A percentile compares a stretch with the other conserved stretches of the same genome.
Conservation (phyloP, 2,329 filamentous ascomycete species). For the Dactylellina cionopaga region DNA sequence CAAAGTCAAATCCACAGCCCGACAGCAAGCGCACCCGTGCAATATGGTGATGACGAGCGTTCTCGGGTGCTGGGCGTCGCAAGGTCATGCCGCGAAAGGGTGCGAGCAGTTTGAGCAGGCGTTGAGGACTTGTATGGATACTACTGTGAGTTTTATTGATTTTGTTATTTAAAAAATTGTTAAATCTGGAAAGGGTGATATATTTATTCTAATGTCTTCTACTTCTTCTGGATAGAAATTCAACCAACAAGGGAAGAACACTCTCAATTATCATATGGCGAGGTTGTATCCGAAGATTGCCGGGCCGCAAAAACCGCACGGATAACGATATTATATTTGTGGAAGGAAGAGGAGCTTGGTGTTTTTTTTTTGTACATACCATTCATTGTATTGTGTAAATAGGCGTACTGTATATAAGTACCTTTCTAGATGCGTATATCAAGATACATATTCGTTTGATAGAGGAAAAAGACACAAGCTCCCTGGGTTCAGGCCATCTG, state of each 20-base stretch:
- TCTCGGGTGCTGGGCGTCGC: slow-evolving; percentile 66
- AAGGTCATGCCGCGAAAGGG: slow-evolving; percentile 65
- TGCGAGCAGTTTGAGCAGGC: slow-evolving; percentile 71
- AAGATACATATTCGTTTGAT: too few relatives aligned
- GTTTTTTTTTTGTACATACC: neutral
- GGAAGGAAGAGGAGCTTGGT: neutral
- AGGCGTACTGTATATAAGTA: neutral
- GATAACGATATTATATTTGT: neutral
- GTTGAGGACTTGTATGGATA: slow-evolving; percentile 80
- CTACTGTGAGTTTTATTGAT: slow-evolving; percentile 68
- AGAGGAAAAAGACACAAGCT: neutral
- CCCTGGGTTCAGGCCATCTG: too few relatives aligned
- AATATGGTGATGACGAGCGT: slow-evolving; percentile 73
- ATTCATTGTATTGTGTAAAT: neutral
- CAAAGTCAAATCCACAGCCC: slow-evolving; percentile 72
- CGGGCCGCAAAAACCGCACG: slow-evolving; percentile 69
- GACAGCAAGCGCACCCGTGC: slow-evolving; percentile 72
- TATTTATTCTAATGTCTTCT: neutral
- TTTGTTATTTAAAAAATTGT: neutral
- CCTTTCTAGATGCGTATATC: neutral
- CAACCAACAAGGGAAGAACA: slow-evolving; percentile 68
- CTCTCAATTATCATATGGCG: slow-evolving; percentile 90
- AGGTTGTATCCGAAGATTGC: slow-evolving; percentile 79
- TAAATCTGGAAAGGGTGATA: neutral
- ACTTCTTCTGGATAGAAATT: slow-evolving; percentile 5